Percentiles rank a stretch among this genome's conserved stretches.
phyloP scores from a whole-genome alignment of 331 rosid species.

The Rhamnella rubrinervis region DNA sequence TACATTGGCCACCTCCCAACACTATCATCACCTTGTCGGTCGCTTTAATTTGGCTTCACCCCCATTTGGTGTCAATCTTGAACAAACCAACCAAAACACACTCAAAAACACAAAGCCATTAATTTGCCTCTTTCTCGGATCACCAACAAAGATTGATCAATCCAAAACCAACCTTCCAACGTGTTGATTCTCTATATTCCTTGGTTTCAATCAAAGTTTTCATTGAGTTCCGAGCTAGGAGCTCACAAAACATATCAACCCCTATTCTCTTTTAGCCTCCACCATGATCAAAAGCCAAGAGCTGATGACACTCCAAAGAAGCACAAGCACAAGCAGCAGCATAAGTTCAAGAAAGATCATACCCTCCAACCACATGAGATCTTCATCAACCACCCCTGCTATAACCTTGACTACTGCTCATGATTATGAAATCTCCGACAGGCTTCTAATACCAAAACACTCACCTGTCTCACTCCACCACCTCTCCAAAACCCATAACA shows the following conservation, averaged over 20 bases:
- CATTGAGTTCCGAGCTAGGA: not conserved
- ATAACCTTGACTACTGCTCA: slow-evolving; percentile 13
- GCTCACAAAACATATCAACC: no score
- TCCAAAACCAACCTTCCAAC: not conserved
- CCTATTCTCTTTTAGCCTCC: not conserved
- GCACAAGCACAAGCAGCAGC: slow-evolving; percentile 36
- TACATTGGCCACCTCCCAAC: slow-evolving; percentile 61
- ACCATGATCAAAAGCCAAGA: slow-evolving; percentile 58
- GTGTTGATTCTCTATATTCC: not conserved
- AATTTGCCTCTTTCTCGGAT: not conserved
- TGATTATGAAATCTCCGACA: slow-evolving; percentile 39
- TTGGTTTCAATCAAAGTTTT: not conserved
- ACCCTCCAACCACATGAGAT: slow-evolving; percentile 32
- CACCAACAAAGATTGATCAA: not conserved
- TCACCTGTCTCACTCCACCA: slow-evolving; percentile 31
- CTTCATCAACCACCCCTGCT: slow-evolving; percentile 17
- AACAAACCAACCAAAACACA: not conserved
- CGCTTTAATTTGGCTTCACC: slow-evolving; percentile 17
- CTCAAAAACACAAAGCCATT: not conserved
- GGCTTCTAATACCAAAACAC: slow-evolving; percentile 38
- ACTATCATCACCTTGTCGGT: slow-evolving; percentile 81
- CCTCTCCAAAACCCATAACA: slow-evolving; percentile 29
- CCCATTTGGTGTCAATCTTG: slow-evolving; percentile 1
- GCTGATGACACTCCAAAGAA: slow-evolving; percentile 47
- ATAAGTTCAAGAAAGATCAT: slow-evolving; percentile 44